These are phyloP conservation scores for Decorospora gaudefroyi DNA, from an alignment of 2,329 filamentous ascomycete genomes.

Conservation along the genomic window DNA sequence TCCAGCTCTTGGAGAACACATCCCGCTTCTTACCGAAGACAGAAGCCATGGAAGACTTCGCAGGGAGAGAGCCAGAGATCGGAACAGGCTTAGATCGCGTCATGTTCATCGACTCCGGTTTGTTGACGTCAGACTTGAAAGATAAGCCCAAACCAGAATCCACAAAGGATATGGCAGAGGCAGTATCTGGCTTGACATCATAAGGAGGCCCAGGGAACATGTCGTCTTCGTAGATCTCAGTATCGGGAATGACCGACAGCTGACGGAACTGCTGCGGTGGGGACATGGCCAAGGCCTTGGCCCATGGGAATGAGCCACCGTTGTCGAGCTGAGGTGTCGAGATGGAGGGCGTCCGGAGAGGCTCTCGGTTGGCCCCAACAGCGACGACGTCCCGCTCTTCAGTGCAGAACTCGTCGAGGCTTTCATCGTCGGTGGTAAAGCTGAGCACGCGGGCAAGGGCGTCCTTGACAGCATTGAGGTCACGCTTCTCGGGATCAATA, in stretches of 20 bases:
- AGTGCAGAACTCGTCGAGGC: slow-evolving; percentile 89
- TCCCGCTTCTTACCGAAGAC: slow-evolving; percentile 79
- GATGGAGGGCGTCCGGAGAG: slow-evolving; percentile 91
- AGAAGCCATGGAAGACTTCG: slow-evolving; percentile 70
- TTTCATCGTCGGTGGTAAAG: slow-evolving; percentile 93
- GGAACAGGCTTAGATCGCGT: slow-evolving; percentile 71
- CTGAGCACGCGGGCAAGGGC: slow-evolving; percentile 79
- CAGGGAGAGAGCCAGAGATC: slow-evolving; percentile 77
- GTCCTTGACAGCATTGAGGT: slow-evolving; percentile 74
- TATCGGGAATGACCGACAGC: slow-evolving; percentile 81
- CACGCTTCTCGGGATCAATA: slow-evolving; percentile 86
- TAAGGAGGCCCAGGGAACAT: slow-evolving; percentile 83
- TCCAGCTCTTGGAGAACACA: slow-evolving; percentile 96
- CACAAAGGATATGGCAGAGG: slow-evolving; percentile 80
- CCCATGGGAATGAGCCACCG: slow-evolving; percentile 87
- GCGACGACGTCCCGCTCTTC: slow-evolving; percentile 76
- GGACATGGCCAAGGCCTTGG: slow-evolving; percentile 81
- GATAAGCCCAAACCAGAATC: slow-evolving; percentile 82
- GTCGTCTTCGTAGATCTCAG: slow-evolving; percentile 80
- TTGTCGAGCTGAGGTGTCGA: slow-evolving; percentile 81
- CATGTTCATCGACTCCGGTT: slow-evolving; percentile 53
- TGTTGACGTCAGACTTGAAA: slow-evolving; percentile 68
- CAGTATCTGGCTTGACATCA: slow-evolving; percentile 73
- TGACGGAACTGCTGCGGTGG: slow-evolving; percentile 74
- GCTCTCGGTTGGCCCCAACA: slow-evolving; percentile 86